Evolutionary conservation across 257 asterid genomes (phyloP).

Genomic region (Plantago elongata): DNA sequence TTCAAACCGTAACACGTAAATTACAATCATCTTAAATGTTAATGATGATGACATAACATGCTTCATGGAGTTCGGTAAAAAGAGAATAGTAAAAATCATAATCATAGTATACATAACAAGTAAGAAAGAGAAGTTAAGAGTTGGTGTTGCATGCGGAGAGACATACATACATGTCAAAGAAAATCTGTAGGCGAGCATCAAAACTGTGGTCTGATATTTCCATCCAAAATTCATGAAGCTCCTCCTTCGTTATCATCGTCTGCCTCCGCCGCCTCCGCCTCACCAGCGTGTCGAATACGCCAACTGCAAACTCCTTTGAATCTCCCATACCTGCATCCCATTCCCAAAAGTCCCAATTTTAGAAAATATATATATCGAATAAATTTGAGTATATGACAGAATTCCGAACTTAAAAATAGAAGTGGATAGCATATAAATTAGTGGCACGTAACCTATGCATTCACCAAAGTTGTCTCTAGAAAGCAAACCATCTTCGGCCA

Average conservation of each 20-base stretch:
- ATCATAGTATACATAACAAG: not conserved
- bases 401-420: not conserved
- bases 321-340: conserved; percentile 66
- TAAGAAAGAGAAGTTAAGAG: not conserved
- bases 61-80: no score
- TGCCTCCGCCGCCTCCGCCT: conserved; percentile 64
- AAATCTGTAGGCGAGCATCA: conserved; percentile 91
- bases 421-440: no score
- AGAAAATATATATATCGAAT: not conserved
- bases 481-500: conserved; percentile 64
- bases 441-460: conserved; percentile 57
- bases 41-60: no score
- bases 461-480: conserved; percentile 79
- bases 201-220: conserved; percentile 83
- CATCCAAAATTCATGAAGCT: conserved; percentile 79
- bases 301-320: conserved; percentile 81
- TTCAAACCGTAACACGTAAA: no score
- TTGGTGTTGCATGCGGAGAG: conserved; percentile 15
- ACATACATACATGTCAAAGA: conserved; percentile 74
- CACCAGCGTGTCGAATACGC: conserved; percentile 75
- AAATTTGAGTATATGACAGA: no score
- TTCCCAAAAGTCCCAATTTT: not conserved
- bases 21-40: no score
- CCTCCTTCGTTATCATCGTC: conserved; percentile 57
- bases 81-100: no score